Conservation (phyloP, 352 stramenopile genomes). For the Pythium plurisporium region DNA sequence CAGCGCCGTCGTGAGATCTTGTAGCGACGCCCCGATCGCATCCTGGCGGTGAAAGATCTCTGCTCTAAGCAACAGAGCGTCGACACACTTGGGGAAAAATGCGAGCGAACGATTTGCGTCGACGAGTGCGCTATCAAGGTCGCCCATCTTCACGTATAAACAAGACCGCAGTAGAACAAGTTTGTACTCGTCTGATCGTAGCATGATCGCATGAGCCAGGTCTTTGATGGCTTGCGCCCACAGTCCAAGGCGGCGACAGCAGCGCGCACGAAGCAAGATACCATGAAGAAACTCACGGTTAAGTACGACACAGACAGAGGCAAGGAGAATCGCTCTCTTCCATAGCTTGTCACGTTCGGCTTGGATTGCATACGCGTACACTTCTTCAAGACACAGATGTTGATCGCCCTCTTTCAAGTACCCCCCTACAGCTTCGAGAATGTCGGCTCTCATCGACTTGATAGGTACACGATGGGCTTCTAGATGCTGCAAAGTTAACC, state of each 20-base stretch:
- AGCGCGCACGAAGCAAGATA: constrained; percentile 55
- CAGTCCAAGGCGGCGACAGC: constrained; percentile 61
- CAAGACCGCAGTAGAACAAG: constrained; percentile 54
- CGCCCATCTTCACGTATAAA: constrained; percentile 48
- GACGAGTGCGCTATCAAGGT: constrained; percentile 45
- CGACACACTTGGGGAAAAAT: constrained; percentile 57
- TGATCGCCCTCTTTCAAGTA: constrained; percentile 59
- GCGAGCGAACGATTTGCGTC: constrained; percentile 58
- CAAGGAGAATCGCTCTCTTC: constrained; percentile 67
- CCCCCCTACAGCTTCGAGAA: constrained; percentile 37
- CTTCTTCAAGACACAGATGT: constrained; percentile 53
- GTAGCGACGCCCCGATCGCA: constrained; percentile 41
- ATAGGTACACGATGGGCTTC: constrained; percentile 27
- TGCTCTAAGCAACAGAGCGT: constrained; percentile 60
- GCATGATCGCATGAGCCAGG: constrained; percentile 41
- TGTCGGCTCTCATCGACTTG: constrained; percentile 38
- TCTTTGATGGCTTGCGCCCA: constrained; percentile 76
- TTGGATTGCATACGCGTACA: constrained; percentile 49
- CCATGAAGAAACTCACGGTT: constrained; percentile 58
- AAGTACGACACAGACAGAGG: constrained; percentile 63
- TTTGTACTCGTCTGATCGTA: constrained; percentile 50
- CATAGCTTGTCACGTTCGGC: constrained; percentile 55
- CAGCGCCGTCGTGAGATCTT: constrained; percentile 61
- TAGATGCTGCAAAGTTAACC: neutral
- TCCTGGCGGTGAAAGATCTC: constrained; percentile 56